A percentile compares a stretch with the other conserved stretches of the same genome.
Evolutionary conservation across 306 rosid species (phyloP).

Genomic region (Castanospermum australe): DNA sequence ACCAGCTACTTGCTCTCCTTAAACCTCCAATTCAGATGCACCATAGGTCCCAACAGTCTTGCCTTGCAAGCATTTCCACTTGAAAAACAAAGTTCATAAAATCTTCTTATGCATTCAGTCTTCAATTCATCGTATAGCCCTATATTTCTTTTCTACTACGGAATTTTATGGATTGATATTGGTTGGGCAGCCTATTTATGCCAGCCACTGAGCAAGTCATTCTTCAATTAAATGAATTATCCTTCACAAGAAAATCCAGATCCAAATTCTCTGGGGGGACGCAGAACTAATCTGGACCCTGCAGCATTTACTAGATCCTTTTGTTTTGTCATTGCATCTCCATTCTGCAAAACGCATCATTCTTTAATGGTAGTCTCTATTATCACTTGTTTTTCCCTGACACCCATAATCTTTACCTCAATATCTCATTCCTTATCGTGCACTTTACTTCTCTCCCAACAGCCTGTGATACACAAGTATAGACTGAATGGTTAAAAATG

Average conservation of each 20-base stretch:
- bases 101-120: slow-evolving; percentile 8
- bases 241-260: not conserved
- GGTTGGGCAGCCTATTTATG: not conserved
- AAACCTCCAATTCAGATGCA: not conserved
- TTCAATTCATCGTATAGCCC: not conserved
- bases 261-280: not conserved
- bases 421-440: not conserved
- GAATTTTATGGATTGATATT: not conserved
- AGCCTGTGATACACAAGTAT: not conserved
- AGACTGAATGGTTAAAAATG: not conserved
- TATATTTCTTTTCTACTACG: not conserved
- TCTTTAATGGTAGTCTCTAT: slow-evolving; percentile 3
- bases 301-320: slow-evolving; percentile 6
- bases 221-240: not conserved
- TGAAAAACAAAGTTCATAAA: slow-evolving; percentile 8
- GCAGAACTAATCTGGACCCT: not conserved
- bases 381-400: not conserved
- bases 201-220: not conserved
- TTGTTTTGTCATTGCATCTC: slow-evolving; percentile 18
- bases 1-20: not conserved
- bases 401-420: slow-evolving; percentile 15
- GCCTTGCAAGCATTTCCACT: not conserved
- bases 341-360: not conserved
- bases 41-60: not conserved
- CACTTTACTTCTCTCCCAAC: not conserved